Evolutionary conservation across 2,329 filamentous ascomycete genomes (phyloP), one percentile per base, ranked within the genome.

Genomic region (Bimuria novae-zelandiae): DNA sequence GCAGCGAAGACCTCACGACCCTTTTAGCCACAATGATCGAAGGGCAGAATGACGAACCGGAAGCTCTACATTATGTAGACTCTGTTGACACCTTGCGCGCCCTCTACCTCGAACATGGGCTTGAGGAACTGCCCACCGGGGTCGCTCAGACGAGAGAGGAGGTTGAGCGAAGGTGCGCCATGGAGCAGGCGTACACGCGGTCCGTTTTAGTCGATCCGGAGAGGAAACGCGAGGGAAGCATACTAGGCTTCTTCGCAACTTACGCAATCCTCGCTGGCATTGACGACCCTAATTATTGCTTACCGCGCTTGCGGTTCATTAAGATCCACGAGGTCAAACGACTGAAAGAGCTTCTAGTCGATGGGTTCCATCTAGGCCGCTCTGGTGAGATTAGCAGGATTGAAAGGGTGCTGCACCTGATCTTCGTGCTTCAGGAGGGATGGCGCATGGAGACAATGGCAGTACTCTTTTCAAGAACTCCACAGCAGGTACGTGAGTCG

Each of bases 381-480:
- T 60, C 58, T 7, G 55, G 51, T 19, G 41, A 43, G 10, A 60
- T 70, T 10, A 62, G 59, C 23, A 53, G 67, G 11, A 65, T 56
- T 25, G 68, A 69, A 44, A 70, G 67, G 46, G 40, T 68, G 8
- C 51, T 71, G 36, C 61, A 69, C 27, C 60, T 67, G 36, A 51
- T 71, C 6, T 59, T 65, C 22, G 43, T 64, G 7, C 51, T 71
- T 12, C 65, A 69, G 33, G 61, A 56, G 4, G 68, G 67, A 2
- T 57, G 49, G 35, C 59, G 66, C 5, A 61, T 65, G n/a, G 67
- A 70, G 53, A 55, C 55, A 1, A 49, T 68, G 10, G 68, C 68
- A 8, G 61, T 61, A n/a, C 47, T 66, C 12, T 69, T 69, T 45
- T 70, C 67, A 21, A 59, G 67, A 22, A 62, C 65, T 6, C 68